Base-by-base conservation (phyloP, 2,329 filamentous ascomycete genomes). In the Orbilia javanica region DNA sequence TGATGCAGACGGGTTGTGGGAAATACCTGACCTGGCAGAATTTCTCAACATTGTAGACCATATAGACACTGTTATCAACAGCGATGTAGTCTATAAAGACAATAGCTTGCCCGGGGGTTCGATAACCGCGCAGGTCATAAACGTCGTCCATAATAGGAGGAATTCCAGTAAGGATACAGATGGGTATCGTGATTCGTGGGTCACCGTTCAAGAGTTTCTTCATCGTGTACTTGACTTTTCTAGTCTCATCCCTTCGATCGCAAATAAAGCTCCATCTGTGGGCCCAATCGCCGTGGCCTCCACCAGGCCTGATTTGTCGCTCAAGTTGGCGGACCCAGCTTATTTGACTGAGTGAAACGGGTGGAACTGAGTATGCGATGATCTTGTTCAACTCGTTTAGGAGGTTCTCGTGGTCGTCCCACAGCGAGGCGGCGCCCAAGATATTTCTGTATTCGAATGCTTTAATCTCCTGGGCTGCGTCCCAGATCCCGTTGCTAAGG, bases 31-130 rank as follows among this genome's bases (percentile, higher is more conserved):
- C 22, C 18, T 31, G 36, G 1, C 39, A 10, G 13, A 48, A 52
- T 8, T 62, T 71, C 18, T 78, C 65, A 39, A 78, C 52, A 20
- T 78, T 70, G 39, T 63, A 78, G 15, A 78, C 18, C 7, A 78
- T 46, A 20, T 46, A 78, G 10, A 78, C 27, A 1, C 67, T 29
- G 4, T 68, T 10, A 1, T 55, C 50, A 6, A 67, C 31, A 11
- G 20, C 27, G 20, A 55, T 10, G 18, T 72, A 78, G 20, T 78
- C 74, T 3, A 72, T 22, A 53, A 71, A 72, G 18, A 78, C 27
- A 18, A 71, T 68, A 1, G 29, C 15, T 6, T 63, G 62, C 10
- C 46, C 60, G 7, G 39, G 22, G 13, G 18, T n/a, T 22, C 42
- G 13, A 42, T 78, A 63, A 1, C 31, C 11, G 5, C 74, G 50